Evolutionary conservation across 805 yeast genomes (phyloP).

Genomic region (Lipomyces sp.): DNA sequence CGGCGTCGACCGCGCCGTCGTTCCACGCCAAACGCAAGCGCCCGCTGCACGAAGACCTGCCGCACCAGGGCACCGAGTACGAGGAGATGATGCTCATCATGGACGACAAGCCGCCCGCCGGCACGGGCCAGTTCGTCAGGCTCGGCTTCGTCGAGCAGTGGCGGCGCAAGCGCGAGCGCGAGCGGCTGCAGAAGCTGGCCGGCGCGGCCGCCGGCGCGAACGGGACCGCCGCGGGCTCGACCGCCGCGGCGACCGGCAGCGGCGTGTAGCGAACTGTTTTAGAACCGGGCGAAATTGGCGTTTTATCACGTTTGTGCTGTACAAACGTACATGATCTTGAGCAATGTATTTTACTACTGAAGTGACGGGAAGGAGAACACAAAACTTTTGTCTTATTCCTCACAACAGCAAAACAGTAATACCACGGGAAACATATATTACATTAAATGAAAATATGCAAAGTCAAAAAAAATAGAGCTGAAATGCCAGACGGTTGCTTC

Average conservation of each 20-base stretch:
- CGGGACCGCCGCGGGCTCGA: neutral
- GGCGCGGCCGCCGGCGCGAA: neutral
- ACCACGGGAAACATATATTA: neutral
- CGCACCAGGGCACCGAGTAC: conserved; percentile 72
- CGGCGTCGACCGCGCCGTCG: no score
- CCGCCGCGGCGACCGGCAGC: conserved; percentile 6
- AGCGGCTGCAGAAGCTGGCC: conserved; percentile 10
- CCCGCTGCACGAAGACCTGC: conserved; percentile 62
- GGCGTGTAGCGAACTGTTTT: no score
- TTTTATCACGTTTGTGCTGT: no score
- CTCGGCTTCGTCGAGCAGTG: conserved; percentile 84
- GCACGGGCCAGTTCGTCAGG: conserved; percentile 70
- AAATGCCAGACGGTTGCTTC: neutral
- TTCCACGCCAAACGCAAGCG: conserved; percentile 33
- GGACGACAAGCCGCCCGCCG: conserved; percentile 48
- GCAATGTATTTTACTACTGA: no score
- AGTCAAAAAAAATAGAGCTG: neutral
- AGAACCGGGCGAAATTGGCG: no score
- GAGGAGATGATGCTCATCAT: conserved; percentile 83
- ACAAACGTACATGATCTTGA: no score
- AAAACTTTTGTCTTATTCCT: no score
- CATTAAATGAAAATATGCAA: neutral
- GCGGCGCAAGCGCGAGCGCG: conserved; percentile 60
- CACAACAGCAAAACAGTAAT: no score
- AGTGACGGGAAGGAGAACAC: no score